phyloP scores from a whole-genome alignment of 2,329 filamentous ascomycete genomes.

The Lasiodiplodia citricola region DNA sequence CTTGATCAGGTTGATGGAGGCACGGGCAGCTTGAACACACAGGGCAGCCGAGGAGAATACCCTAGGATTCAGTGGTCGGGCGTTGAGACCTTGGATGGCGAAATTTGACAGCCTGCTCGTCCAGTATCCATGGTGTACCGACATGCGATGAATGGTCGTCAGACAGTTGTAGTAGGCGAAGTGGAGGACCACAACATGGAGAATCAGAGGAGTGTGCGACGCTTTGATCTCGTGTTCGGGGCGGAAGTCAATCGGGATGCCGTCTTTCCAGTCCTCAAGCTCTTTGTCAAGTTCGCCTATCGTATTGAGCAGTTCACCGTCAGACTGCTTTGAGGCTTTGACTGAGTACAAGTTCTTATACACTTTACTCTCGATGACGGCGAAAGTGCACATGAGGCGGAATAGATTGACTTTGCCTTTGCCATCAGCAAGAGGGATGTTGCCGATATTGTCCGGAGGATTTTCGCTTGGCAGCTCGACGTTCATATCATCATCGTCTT shows the following conservation, averaged over 20 bases:
- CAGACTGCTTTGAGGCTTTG: constrained; percentile 87
- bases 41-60: constrained; percentile 93
- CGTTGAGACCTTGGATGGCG: constrained; percentile 91
- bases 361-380: constrained; percentile 89
- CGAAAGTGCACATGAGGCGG: constrained; percentile 87
- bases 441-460: constrained; percentile 89
- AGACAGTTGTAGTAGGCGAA: constrained; percentile 98
- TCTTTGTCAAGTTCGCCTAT: constrained; percentile 87
- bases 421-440: constrained; percentile 86
- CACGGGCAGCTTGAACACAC: constrained; percentile 89
- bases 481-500: constrained; percentile 88
- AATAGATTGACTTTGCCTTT: constrained; percentile 96
- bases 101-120: constrained; percentile 93
- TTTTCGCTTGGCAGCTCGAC: constrained; percentile 92
- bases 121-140: constrained; percentile 97
- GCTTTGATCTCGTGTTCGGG: constrained; percentile 96
- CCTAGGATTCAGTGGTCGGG: constrained; percentile 85
- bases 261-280: constrained; percentile 95
- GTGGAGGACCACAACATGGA: constrained; percentile 93
- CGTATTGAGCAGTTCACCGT: constrained; percentile 90
- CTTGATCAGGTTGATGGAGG: constrained; percentile 91
- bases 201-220: constrained; percentile 87
- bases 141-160: constrained; percentile 98
- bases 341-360: constrained; percentile 94
- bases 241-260: constrained; percentile 93